Conservation (phyloP, 179 eudicot genomes). For the Drosera spatulata region DNA sequence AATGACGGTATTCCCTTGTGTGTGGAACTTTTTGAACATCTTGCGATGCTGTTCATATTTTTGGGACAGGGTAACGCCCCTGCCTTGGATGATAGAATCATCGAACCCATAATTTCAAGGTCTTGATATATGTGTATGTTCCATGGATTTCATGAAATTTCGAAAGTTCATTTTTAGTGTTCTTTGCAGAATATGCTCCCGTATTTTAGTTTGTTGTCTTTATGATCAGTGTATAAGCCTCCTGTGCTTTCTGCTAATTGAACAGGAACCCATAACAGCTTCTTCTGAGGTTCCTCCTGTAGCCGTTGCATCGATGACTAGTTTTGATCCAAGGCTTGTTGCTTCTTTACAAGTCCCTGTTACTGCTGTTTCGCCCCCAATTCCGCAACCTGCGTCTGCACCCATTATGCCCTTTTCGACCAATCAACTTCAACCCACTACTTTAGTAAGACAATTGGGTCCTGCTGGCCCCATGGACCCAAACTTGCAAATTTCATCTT, state of each 20-base stretch:
- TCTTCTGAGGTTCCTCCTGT: conserved; percentile 35
- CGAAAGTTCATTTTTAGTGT: no score
- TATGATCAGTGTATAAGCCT: no score
- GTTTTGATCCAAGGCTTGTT: conserved; percentile 52
- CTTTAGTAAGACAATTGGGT: conserved; percentile 41
- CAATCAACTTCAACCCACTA: conserved; percentile 37
- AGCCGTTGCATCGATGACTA: conserved; percentile 24
- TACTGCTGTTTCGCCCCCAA: conserved; percentile 38
- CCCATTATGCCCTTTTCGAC: conserved; percentile 28
- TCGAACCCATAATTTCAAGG: no score
- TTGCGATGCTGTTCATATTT: conserved; percentile 4
- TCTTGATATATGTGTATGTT: conserved; percentile 6
- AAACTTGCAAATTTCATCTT: conserved; percentile 67
- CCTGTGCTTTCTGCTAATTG: no score
- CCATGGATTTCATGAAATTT: background rate
- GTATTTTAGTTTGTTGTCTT: no score
- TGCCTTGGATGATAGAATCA: conserved; percentile 41
- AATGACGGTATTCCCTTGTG: no score
- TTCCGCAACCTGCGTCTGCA: conserved; percentile 40
- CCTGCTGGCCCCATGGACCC: conserved; percentile 45
- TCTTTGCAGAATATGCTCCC: no score
- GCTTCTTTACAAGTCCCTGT: conserved; percentile 32
- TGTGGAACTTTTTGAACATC: background rate
- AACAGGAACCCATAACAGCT: conserved; percentile 68
- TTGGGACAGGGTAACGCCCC: conserved; percentile 63